Conservation (phyloP, 257 asterid genomes). For the Buddleja alternifolia region DNA sequence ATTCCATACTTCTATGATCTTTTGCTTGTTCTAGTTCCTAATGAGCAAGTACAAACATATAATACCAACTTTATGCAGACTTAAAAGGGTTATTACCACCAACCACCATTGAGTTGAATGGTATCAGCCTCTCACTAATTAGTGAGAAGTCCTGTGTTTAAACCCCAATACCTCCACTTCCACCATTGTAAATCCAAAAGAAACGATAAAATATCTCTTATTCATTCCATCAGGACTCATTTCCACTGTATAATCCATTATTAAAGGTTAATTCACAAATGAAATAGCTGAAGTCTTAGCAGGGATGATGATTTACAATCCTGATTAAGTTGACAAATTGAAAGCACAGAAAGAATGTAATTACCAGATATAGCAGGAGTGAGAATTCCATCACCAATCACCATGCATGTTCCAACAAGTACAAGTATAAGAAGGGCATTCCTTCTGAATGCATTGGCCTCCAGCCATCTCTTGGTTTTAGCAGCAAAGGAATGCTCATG, state of each 20-base stretch:
- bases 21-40: not conserved
- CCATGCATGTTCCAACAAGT: constrained; percentile 90
- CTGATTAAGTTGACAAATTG: not conserved
- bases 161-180: too few species aligned
- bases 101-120: too few species aligned
- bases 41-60: not conserved
- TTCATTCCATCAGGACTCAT: too few species aligned
- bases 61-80: not conserved
- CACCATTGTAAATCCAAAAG: too few species aligned
- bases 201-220: too few species aligned
- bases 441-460: constrained; percentile 63
- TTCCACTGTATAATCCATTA: too few species aligned
- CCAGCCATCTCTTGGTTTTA: constrained; percentile 91
- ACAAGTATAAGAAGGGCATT: constrained; percentile 81
- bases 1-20: not conserved
- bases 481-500: constrained; percentile 92
- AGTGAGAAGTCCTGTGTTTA: too few species aligned
- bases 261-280: too few species aligned
- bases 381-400: constrained; percentile 97
- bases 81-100: too few species aligned
- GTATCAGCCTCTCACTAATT: too few species aligned
- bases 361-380: constrained; percentile 98
- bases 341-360: not conserved
- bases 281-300: too few species aligned
- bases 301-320: too few species aligned